These are phyloP conservation scores for Wilcoxina mikolae DNA, from an alignment of 495 filamentous ascomycete species.

Conservation along the genomic window DNA sequence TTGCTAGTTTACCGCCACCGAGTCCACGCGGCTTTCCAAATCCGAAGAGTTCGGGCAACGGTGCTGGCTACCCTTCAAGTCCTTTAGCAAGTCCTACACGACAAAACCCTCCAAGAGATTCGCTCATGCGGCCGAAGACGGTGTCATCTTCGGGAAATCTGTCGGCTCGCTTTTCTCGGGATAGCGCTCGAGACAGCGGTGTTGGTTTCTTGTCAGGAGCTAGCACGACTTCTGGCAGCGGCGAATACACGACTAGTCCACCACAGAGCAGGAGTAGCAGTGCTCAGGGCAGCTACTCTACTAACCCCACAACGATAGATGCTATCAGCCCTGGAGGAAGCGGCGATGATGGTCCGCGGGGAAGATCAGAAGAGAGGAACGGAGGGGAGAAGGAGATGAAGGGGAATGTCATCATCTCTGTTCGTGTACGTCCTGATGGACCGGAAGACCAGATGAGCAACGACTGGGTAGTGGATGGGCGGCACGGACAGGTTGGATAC, in stretches of 20 bases:
- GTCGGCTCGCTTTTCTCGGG: conserved; percentile 7
- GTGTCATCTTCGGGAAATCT: conserved; percentile 8
- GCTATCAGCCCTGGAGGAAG: conserved; percentile 10
- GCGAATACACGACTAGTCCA: conserved; percentile 20
- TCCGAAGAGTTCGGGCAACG: background rate
- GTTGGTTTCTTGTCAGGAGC: conserved; percentile 7
- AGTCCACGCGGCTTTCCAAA: background rate
- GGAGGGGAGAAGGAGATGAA: conserved; percentile 50
- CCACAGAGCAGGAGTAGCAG: conserved; percentile 27
- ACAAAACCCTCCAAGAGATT: conserved; percentile 11
- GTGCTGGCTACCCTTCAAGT: background rate
- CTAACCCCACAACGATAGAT: conserved; percentile 25
- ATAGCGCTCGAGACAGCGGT: conserved; percentile 10
- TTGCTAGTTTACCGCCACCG: conserved; percentile 18
- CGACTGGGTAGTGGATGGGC: conserved; percentile 91
- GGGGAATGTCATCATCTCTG: conserved; percentile 92
- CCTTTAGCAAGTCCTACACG: conserved; percentile 9
- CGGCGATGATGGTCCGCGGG: conserved; percentile 13
- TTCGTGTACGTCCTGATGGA: conserved; percentile 76
- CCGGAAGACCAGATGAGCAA: conserved; percentile 48
- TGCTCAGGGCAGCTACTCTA: conserved; percentile 27
- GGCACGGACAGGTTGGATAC: conserved; percentile 65
- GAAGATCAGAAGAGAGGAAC: conserved; percentile 26
- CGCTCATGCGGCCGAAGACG: conserved; percentile 8
- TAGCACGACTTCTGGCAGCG: background rate